Evolutionary conservation across 2,329 filamentous ascomycete species (phyloP).

Genomic region (Fusarium sp.): DNA sequence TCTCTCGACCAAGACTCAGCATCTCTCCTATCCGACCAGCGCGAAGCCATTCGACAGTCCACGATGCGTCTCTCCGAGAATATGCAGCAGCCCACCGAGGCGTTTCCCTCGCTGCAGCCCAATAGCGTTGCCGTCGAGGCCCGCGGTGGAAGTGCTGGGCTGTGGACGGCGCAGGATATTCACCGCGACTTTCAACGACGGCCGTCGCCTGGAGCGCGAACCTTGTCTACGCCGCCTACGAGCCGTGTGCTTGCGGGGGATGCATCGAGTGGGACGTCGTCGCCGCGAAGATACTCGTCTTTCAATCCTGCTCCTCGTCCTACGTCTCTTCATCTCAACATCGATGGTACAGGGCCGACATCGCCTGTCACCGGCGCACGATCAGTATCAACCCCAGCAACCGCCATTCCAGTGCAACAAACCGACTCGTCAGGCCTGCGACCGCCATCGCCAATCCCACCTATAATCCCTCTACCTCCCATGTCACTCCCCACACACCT

Average conservation of each 20-base stretch:
- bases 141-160: constrained; percentile 19
- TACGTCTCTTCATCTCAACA: constrained; percentile 58
- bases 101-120: constrained; percentile 29
- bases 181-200: constrained; percentile 46
- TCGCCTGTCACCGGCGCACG: constrained; percentile 33
- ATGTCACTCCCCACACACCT: constrained; percentile 74
- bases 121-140: constrained; percentile 45
- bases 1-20: constrained; percentile 54
- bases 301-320: constrained; percentile 59
- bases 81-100: constrained; percentile 14
- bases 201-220: constrained; percentile 53
- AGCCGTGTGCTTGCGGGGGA: constrained; percentile 52
- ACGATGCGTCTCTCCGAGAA: constrained; percentile 46
- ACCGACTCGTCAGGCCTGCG: constrained; percentile 44
- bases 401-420: constrained; percentile 45
- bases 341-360: constrained; percentile 41
- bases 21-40: constrained; percentile 44
- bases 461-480: constrained; percentile 70
- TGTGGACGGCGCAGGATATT: constrained; percentile 25
- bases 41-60: constrained; percentile 47
- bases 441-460: constrained; percentile 61
- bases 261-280: constrained; percentile 45
- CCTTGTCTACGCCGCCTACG: constrained; percentile 65
- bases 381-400: constrained; percentile 32
- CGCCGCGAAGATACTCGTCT: constrained; percentile 62